Base-by-base conservation (phyloP, 192 early-diverging fungal species). In the Rhizoclosmatium globosum region DNA sequence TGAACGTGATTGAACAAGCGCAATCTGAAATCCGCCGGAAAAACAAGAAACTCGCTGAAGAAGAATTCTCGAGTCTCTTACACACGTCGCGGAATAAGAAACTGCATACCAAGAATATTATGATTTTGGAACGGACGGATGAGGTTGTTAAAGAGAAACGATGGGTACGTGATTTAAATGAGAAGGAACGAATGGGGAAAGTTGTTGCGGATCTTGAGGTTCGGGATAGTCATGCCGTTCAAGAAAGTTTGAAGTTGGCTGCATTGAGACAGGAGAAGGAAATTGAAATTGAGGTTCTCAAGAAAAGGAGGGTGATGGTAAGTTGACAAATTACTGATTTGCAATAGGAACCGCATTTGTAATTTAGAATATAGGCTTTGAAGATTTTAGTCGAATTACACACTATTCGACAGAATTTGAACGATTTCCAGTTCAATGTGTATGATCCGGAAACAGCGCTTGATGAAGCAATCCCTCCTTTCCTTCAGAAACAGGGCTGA, bases 121-220 rank as follows among this genome's bases (percentile, higher is more conserved):
- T 74, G 56, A 11, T 62, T 6, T 6, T 74, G 17, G 72, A 74
- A 38, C 41, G n/a, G 6, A 31, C 11, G 2, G 61, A 74, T 2
- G 42, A 47, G n/a, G 44, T 74, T 41, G 42, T 59, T n/a, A 42
- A 62, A 6, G 72, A 74, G 61, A 74, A 74, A 38, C 7, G 43
- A 21, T 74, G 72, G 72, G 42, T 60, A 0, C 66, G 72, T 3
- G 72, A 74, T 64, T 64, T 74, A 38, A 47, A 59, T 9, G 72
- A 74, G 42, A 74, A 64, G 61, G 58, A 62, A 59, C 59, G 72
- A 43, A 62, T 74, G 38, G 72, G 72, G 45, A 60, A 64, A 74
- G 6, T 17, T 9, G 61, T 74, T 1, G 72, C 72, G 62, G 19
- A 74, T 9, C 39, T 74, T 53, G 72, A 74, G 23, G 44, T 42